Evolutionary conservation across 345 rosid genomes (phyloP).

Genomic region (Mercurialis annua): DNA sequence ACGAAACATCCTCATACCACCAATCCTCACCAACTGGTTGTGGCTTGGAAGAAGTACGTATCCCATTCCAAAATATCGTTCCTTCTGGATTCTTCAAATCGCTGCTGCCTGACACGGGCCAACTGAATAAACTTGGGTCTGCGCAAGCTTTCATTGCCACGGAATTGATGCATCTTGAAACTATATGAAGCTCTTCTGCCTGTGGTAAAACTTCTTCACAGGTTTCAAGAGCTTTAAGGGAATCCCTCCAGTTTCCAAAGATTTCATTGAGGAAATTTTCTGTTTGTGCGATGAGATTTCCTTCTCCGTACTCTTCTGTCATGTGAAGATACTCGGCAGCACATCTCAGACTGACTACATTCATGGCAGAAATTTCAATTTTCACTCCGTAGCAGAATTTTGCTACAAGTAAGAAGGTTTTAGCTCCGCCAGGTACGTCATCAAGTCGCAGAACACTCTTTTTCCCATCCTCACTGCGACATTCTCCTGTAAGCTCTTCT

Average conservation of each 20-base stretch:
- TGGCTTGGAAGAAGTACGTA: slow-evolving; percentile 36
- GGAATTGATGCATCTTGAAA: slow-evolving; percentile 72
- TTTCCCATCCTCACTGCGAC: slow-evolving; percentile 34
- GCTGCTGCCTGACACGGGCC: slow-evolving; percentile 45
- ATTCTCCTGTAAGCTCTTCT: slow-evolving; percentile 47
- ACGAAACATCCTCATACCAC: slow-evolving; percentile 84
- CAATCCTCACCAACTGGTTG: slow-evolving; percentile 50
- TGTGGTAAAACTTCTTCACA: slow-evolving; percentile 55
- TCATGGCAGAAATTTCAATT: slow-evolving; percentile 58
- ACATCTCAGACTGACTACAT: slow-evolving; percentile 66
- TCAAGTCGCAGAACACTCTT: slow-evolving; percentile 52
- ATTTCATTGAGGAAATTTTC: slow-evolving; percentile 64
- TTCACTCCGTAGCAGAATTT: slow-evolving; percentile 82
- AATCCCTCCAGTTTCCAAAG: slow-evolving; percentile 61
- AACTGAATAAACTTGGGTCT: slow-evolving; percentile 58
- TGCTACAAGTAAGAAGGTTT: slow-evolving; percentile 62
- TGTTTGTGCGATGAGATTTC: slow-evolving; percentile 64
- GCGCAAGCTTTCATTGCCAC: slow-evolving; percentile 76
- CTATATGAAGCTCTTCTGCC: slow-evolving; percentile 76
- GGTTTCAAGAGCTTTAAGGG: slow-evolving; percentile 65
- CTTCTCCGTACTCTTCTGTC: slow-evolving; percentile 66
- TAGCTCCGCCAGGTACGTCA: slow-evolving; percentile 80
- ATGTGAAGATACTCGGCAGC: slow-evolving; percentile 85
- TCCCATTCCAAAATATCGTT: slow-evolving; percentile 68
- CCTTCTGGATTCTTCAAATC: slow-evolving; percentile 33